A percentile compares a stretch with the other conserved stretches of the same genome.
Evolutionary conservation across 73 alveolate genomes (phyloP).

Genomic region (Paraurostyla sp.): DNA sequence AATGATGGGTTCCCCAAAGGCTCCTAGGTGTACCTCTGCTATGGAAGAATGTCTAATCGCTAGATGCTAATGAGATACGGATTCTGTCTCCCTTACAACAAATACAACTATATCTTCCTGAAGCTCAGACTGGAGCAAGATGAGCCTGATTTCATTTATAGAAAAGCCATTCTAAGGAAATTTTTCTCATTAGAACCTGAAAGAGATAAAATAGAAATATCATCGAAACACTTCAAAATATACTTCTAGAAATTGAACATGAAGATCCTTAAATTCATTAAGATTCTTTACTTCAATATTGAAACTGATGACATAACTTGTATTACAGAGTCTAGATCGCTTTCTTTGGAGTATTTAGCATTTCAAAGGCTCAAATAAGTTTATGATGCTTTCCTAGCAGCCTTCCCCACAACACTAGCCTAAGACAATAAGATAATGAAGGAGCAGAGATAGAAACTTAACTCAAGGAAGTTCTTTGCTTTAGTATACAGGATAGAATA

Average conservation of each 20-base stretch:
- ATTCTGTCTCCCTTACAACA: conserved; percentile 68
- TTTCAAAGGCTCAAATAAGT: conserved; percentile 32
- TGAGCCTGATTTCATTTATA: conserved; percentile 57
- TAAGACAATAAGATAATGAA: conserved; percentile 33
- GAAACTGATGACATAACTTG: conserved; percentile 39
- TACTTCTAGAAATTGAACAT: conserved; percentile 53
- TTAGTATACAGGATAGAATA: conserved; percentile 44
- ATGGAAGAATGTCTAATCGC: conserved; percentile 79
- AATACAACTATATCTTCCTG: conserved; percentile 77
- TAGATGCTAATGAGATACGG: conserved; percentile 76
- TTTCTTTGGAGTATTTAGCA: conserved; percentile 59
- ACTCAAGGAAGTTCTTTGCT: conserved; percentile 47
- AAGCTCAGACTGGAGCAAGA: conserved; percentile 62
- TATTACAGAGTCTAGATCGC: conserved; percentile 47
- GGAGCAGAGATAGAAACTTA: conserved; percentile 31
- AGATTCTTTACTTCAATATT: conserved; percentile 56
- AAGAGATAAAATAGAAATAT: conserved; percentile 49
- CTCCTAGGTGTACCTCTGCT: conserved; percentile 68
- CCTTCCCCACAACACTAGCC: conserved; percentile 35
- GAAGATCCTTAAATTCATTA: conserved; percentile 49
- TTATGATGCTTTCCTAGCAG: conserved; percentile 40
- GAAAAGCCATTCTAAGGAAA: conserved; percentile 46
- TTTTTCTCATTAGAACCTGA: conserved; percentile 48
- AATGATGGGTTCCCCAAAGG: conserved; percentile 70
- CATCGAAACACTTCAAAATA: conserved; percentile 53